Conservation (phyloP, 495 filamentous ascomycete species). For the Daldinia loculata region DNA sequence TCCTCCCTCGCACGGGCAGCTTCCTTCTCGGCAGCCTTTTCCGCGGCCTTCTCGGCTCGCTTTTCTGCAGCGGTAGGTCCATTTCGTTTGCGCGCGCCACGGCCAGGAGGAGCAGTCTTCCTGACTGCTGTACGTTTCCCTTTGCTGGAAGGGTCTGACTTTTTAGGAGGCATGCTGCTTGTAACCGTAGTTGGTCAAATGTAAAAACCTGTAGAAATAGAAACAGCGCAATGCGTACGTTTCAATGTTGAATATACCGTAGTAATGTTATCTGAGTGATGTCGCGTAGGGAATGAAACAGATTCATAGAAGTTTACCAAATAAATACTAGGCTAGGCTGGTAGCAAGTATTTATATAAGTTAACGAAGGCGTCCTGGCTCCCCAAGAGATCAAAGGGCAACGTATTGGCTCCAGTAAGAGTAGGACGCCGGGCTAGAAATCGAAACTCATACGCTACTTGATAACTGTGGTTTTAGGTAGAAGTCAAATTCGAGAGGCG, state of each 20-base stretch:
- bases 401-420: not conserved
- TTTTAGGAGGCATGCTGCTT: not conserved
- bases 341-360: not conserved
- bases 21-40: conserved; percentile 10
- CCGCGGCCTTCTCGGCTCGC: not conserved
- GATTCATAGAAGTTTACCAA: not conserved
- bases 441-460: not conserved
- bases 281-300: not conserved
- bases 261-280: not conserved
- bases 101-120: not conserved
- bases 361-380: not conserved
- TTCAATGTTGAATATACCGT: not conserved
- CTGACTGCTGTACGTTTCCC: not conserved
- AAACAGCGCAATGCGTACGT: not conserved
- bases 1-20: conserved; percentile 6
- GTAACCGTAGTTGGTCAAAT: not conserved
- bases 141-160: not conserved
- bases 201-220: not conserved
- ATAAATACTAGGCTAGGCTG: not conserved
- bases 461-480: not conserved
- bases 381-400: not conserved
- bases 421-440: not conserved
- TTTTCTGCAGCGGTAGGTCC: not conserved
- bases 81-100: not conserved
- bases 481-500: not conserved